A percentile compares a stretch with the other conserved stretches of the same genome.
These are phyloP conservation scores for Oryza nivara DNA, from an alignment of 176 grass and related monocot genomes.

Conservation along the genomic window DNA sequence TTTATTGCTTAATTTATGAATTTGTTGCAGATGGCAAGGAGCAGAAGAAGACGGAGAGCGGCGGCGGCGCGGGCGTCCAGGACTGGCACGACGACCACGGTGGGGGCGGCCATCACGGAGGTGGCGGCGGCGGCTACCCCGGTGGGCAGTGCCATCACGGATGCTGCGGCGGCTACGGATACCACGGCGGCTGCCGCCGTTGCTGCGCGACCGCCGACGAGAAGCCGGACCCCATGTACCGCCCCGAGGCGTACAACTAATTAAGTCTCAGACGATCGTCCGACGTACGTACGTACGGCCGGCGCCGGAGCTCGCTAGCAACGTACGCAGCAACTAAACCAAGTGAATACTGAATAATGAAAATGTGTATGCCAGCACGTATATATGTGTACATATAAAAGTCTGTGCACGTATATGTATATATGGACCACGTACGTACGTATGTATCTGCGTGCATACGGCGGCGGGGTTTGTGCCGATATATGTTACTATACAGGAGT, in stretches of 20 bases:
- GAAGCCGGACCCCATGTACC: constrained; percentile 39
- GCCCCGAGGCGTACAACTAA: constrained; percentile 34
- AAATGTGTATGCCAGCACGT: background rate
- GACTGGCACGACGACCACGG: constrained; percentile 8
- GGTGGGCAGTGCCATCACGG: background rate
- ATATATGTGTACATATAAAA: too few species aligned
- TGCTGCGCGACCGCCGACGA: constrained; percentile 44
- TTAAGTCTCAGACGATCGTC: too few species aligned
- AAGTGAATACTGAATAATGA: background rate
- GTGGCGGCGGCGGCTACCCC: background rate
- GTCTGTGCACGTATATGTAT: too few species aligned
- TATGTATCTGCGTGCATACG: background rate
- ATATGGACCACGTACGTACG: too few species aligned
- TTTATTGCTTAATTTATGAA: too few species aligned
- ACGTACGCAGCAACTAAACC: too few species aligned
- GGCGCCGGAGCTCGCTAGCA: too few species aligned
- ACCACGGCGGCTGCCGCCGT: background rate
- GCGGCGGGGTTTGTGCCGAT: too few species aligned
- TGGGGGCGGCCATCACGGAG: background rate
- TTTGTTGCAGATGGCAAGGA: background rate
- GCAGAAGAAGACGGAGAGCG: background rate
- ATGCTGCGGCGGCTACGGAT: constrained; percentile 44
- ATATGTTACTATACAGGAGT: too few species aligned
- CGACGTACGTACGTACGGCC: too few species aligned
- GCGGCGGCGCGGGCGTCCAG: constrained; percentile 30